Conservation (phyloP, 768 basidiomycete species). For the Tricholomella constricta region DNA sequence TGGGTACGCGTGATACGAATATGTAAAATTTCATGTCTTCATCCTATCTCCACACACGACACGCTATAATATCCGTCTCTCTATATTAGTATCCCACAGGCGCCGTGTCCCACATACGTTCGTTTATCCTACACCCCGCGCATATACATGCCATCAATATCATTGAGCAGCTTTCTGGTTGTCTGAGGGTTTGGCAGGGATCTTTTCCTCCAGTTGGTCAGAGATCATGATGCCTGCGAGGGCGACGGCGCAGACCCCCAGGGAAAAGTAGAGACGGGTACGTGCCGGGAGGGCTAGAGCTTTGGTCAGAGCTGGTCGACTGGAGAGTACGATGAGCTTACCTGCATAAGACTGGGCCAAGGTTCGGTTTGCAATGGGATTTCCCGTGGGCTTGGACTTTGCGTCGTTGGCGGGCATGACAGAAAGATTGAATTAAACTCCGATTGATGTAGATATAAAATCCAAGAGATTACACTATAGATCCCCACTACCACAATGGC, state of each 20-base stretch:
- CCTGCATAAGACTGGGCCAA: slow-evolving; percentile 43
- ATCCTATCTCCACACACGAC: slow-evolving; percentile 15
- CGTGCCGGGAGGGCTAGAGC: slow-evolving; percentile 51
- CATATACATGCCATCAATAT: neutral
- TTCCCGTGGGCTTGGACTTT: slow-evolving; percentile 5
- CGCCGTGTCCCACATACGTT: slow-evolving; percentile 11
- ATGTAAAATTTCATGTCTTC: neutral
- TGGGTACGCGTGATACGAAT: slow-evolving; percentile 4
- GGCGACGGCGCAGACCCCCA: slow-evolving; percentile 49
- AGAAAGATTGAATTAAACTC: neutral
- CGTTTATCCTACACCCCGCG: slow-evolving; percentile 3
- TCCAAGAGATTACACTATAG: neutral
- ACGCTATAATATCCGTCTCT: neutral
- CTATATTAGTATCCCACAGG: too few relatives aligned
- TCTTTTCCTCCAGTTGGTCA: slow-evolving; percentile 49
- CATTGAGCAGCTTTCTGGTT: slow-evolving; percentile 12
- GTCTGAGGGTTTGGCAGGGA: slow-evolving; percentile 26
- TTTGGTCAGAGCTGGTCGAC: slow-evolving; percentile 9
- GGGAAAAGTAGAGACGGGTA: slow-evolving; percentile 53
- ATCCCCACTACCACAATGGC: slow-evolving; percentile 1
- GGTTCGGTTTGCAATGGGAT: slow-evolving; percentile 26
- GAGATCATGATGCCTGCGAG: slow-evolving; percentile 49
- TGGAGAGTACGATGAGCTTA: slow-evolving; percentile 7
- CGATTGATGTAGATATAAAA: too few relatives aligned
- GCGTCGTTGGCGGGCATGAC: slow-evolving; percentile 2